phyloP scores from a whole-genome alignment of 2,329 filamentous ascomycete genomes.

The Nemania bipapillata region DNA sequence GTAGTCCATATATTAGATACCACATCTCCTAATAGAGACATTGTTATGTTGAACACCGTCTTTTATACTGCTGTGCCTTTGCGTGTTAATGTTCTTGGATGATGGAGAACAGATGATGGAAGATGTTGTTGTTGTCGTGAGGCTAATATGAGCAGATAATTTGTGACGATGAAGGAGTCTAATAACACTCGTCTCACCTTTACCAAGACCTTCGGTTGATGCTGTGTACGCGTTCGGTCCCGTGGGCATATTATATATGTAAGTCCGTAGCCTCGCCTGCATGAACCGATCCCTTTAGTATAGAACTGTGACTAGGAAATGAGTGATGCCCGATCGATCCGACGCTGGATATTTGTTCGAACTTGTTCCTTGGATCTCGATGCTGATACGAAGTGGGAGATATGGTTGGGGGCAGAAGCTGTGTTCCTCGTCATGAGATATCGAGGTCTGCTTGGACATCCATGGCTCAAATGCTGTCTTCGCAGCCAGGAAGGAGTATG shows the following conservation, averaged over 20 bases:
- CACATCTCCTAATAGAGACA: slow-evolving; percentile 18
- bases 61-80: background rate
- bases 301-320: background rate
- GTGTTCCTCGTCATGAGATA: no score
- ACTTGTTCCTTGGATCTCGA: no score
- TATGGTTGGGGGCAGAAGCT: no score
- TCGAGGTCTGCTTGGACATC: no score
- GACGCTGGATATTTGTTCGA: no score
- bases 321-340: background rate
- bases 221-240: background rate
- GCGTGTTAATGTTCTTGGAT: background rate
- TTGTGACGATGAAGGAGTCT: background rate
- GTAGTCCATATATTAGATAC: slow-evolving; percentile 29
- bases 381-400: no score
- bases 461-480: no score
- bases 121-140: background rate
- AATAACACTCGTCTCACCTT: background rate
- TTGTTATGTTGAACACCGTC: background rate
- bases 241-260: background rate
- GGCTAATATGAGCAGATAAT: no score
- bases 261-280: background rate
- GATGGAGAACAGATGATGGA: background rate
- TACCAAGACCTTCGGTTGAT: background rate
- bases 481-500: no score
- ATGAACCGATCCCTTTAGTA: background rate